Evolutionary conservation across 2,329 filamentous ascomycete genomes (phyloP), one percentile per base, ranked within the genome.

Genomic region (Aspergillus niger): DNA sequence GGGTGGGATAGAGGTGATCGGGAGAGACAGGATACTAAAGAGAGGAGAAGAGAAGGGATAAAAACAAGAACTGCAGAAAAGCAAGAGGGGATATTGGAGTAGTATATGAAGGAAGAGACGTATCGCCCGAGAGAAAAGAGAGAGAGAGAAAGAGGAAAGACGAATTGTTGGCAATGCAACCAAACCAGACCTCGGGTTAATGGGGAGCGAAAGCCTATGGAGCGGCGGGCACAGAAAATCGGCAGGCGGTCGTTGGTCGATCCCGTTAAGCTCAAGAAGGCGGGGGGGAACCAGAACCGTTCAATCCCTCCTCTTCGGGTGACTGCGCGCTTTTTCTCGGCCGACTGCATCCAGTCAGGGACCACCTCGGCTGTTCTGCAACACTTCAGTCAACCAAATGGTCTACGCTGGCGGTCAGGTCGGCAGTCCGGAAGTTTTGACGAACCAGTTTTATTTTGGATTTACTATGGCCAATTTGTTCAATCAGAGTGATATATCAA

Each of bases 251-350:
- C 47, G 47, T 50, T 50, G 47, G 47, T 50, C 47, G 47, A 50
- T 50, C 47, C 15, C n/a, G 47, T 50, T 50, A 50, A 50, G 47
- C 47, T 50, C 47, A 30, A 50, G 26, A 50, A 30, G 47, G 47
- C 47, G 47, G 47, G 47, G 47, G 47, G 24, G 47, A n/a, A n/a
- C 47, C 47, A 30, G 15, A n/a, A 20, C 41, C 20, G 10, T 20
- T 22, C 32, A 13, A 36, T 36, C 32, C 32, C 11, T 36, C 11
- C 13, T 10, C 32, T 36, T 36, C 32, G 32, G 32, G 32, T 36
- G 32, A 36, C 32, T 36, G 32, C 32, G 11, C 32, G 11, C 32
- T 36, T 36, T 8, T 11, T 50, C 47, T 50, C 47, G 47, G 47
- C 47, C 47, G 47, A 50, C 47, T 50, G 47, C 47, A 10, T 17